A percentile compares a stretch with the other conserved stretches of the same genome.
Evolutionary conservation across 176 grass and related monocot genomes (phyloP).

Genomic region (Hsuehochloa calcarea): DNA sequence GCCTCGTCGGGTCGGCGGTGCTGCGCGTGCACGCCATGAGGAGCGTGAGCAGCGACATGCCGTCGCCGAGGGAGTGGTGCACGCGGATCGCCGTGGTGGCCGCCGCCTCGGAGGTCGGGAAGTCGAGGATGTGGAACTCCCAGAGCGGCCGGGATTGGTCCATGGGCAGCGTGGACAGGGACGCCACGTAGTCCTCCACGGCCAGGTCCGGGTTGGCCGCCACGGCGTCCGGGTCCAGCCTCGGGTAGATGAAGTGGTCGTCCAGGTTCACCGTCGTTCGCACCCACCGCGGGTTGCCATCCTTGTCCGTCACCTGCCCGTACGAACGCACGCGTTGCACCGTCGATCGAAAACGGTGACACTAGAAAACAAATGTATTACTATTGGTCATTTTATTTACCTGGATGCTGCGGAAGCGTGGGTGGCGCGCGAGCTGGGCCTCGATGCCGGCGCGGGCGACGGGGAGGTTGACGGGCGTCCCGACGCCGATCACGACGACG

Average conservation of each 20-base stretch:
- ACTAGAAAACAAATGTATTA: background rate
- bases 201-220: slow-evolving; percentile 46
- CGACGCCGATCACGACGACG: slow-evolving; percentile 56
- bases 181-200: slow-evolving; percentile 84
- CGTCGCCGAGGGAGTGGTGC: slow-evolving; percentile 92
- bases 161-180: slow-evolving; percentile 58
- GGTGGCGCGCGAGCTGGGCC: slow-evolving; percentile 64
- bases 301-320: slow-evolving; percentile 45
- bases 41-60: slow-evolving; percentile 90
- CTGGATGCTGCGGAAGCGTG: slow-evolving; percentile 82
- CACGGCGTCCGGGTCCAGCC: slow-evolving; percentile 32
- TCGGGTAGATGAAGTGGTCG: slow-evolving; percentile 63
- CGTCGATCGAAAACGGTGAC: too few relatives aligned
- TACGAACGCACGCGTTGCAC: background rate
- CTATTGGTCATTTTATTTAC: background rate
- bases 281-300: background rate
- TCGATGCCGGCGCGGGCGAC: slow-evolving; percentile 52
- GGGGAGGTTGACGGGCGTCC: slow-evolving; percentile 41
- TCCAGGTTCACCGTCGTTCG: slow-evolving; percentile 43
- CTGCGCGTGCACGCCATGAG: slow-evolving; percentile 76
- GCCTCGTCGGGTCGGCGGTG: slow-evolving; percentile 51
- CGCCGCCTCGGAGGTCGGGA: slow-evolving; percentile 68
- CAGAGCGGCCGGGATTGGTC: slow-evolving; percentile 64
- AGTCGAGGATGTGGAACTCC: slow-evolving; percentile 90
- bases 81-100: slow-evolving; percentile 61